Base-by-base conservation (phyloP, 306 rosid species). In the Fragaria vesca region DNA sequence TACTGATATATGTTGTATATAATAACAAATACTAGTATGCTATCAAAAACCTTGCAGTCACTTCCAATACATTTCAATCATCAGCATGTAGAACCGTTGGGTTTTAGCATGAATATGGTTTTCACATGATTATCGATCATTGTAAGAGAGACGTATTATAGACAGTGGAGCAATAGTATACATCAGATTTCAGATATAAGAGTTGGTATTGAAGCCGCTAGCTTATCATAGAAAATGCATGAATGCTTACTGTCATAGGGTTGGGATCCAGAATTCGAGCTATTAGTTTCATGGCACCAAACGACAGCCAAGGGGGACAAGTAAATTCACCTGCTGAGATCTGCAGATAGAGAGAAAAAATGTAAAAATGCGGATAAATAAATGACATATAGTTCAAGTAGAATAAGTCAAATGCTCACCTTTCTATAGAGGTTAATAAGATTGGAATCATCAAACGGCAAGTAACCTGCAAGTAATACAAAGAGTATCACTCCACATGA, bases 401-500 rank as follows among this genome's bases (percentile, higher is more conserved):
- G 75, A 82, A 46, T 76, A 67, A 54, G 72, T 71, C 71, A 72
- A 77, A 65, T 72, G 88, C 90, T 84, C 81, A 91, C 99, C 80
- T 93, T 95, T 89, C 88, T 91, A 81, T 95, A 95, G 77, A 95
- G 91, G 86, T 71, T 88, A 81, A 93, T 85, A 79, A 95, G 87
- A 93, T 93, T 95, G 73, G 97, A 78, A 69, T 95, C 99, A 74
- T 95, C 97, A 38, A 95, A 95, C 69, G 99, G 99, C 93, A 95
- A 86, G 93, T 95, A 95, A 84, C 99, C 99, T 66, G 99, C 99
- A 79, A 95, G 91, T 86, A 95, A 85, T 80, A 95, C 99, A 84
- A 93, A 95, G 81, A 95, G 97, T 83, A 95, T 95, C 84, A 95
- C 99, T 78, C 99, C 99, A 80, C 99, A 93, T 42, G 99, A 95